A percentile compares a stretch with the other conserved stretches of the same genome.
Evolutionary conservation across 2,329 filamentous ascomycete genomes (phyloP).

Genomic region (Ophiostoma piceae): DNA sequence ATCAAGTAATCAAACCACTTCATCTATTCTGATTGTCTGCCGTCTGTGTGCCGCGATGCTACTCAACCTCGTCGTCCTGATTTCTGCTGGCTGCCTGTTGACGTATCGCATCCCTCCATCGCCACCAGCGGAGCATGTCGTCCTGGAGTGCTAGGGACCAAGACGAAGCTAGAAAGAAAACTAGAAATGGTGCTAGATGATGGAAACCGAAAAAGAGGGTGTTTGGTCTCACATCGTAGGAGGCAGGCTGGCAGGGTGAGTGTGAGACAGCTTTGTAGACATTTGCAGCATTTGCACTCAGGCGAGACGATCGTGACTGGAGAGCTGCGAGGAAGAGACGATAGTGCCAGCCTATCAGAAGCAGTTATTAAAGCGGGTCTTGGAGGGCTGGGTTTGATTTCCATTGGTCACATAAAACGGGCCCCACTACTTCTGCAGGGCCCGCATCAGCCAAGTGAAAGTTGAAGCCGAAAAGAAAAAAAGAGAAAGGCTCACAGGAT

Average conservation of each 20-base stretch:
- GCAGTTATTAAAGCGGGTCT: neutral
- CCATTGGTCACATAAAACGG: neutral
- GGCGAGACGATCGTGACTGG: neutral
- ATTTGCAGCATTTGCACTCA: neutral
- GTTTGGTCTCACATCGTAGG: neutral
- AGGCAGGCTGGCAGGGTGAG: neutral
- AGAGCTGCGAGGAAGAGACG: neutral
- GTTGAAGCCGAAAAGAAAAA: conserved; percentile 3
- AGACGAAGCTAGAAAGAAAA: neutral
- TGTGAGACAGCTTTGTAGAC: neutral
- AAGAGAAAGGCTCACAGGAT: neutral
- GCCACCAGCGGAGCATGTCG: conserved; percentile 1
- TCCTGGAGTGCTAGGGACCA: neutral
- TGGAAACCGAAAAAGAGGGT: neutral
- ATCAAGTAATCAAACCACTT: neutral
- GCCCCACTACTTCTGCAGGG: neutral
- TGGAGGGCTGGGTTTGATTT: neutral
- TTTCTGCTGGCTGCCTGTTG: neutral
- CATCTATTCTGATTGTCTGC: conserved; percentile 1
- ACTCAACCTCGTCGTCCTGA: neutral
- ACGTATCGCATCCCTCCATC: conserved; percentile 1
- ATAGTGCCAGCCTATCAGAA: neutral
- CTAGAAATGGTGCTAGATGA: neutral
- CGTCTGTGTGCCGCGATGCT: conserved; percentile 1
- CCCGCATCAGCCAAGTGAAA: conserved; percentile 5